Base-by-base conservation (phyloP, 345 rosid species). In the Rhizophora mangle region DNA sequence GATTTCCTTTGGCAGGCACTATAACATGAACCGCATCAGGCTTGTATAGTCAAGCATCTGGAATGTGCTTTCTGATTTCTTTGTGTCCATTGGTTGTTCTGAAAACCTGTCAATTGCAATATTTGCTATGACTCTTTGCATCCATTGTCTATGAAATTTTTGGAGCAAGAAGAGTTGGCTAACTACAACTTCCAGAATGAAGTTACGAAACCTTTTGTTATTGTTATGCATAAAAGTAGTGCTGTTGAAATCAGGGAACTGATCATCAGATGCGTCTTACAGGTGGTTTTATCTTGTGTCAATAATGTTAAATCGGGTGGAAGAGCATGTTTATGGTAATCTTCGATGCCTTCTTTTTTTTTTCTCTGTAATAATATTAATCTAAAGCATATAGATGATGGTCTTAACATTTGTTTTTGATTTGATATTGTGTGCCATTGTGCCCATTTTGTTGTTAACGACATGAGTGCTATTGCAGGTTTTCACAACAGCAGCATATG, bases 241-340 rank as follows among this genome's bases (percentile, higher is more conserved):
- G 99, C 96, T 63, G 98, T 95, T 69, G 99, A 95, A 85, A 95
- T 95, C 83, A 83, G 99, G 78, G 99, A 95, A 79, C 78, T 95
- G 78, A 95, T 95, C 67, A 92, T 95, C 79, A 86, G 99, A 86
- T 95, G 98, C 71, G 93, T 92, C 74, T 92, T 97, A 1, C 99
- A 95, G 70, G 92, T 95, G 98, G 97, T 95, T 73, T 76, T 95
- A 75, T 89, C 96, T 53, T 96, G 99, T 67, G 99, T 95, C 72
- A 90, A 86, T 69, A 88, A 95, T 77, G 98, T 95, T 65, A 95
- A 95, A 77, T 95, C 99, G 6, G 98, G 64, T 95, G 99, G 98
- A 95, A 95, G 84, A 95, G 99, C 96, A 92, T 95, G 99, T 92
- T 95, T 85, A 84, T 95, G 99, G 99, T 95, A 92, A 60, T 27